Evolutionary conservation across 768 basidiomycete species (phyloP), one percentile per base, ranked within the genome.

Genomic region (Mycena venus): DNA sequence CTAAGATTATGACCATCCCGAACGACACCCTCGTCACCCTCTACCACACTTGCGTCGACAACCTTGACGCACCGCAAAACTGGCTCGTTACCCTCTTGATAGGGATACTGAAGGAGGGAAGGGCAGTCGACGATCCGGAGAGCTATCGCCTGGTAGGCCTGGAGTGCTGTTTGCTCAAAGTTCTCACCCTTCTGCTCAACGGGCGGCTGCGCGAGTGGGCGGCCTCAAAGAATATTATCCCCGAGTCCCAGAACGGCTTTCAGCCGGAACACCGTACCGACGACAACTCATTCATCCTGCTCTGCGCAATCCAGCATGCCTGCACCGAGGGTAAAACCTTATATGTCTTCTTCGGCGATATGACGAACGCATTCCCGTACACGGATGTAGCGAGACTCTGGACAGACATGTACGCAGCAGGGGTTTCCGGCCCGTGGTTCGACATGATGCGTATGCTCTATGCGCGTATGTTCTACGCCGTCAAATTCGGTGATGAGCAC

Each of bases 231-330:
- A 49, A 61, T n/a, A 29, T 80, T 0, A n/a, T 85, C 5, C 83
- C 83, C 0, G 64, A 53, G 2, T 80, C 80, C 1, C 83, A 84
- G 70, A 83, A 81, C 67, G 82, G 84, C 0, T 85, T 84, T 55
- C 53, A 82, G 1, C 38, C 59, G 10, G 72, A 72, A 1, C 77
- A 70, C 27, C 75, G 81, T 0, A 83, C 83, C 6, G 76, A 79
- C 68, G 78, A 83, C 72, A 83, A 83, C 72, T 72, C 65, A 23
- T 79, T 78, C 47, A 70, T 81, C 25, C 78, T 81, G 3, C 47
- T 75, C 1, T 74, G 65, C 44, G 77, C 76, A 4, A 76, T 78
- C 14, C 79, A 80, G 3, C 55, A 62, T 8, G 79, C 79, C 15
- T 29, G 64, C n/a, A n/a, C n/a, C n/a, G n/a, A n/a, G n/a, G n/a